Evolutionary conservation across 345 rosid species (phyloP).

Genomic region (Cardamine occulta): DNA sequence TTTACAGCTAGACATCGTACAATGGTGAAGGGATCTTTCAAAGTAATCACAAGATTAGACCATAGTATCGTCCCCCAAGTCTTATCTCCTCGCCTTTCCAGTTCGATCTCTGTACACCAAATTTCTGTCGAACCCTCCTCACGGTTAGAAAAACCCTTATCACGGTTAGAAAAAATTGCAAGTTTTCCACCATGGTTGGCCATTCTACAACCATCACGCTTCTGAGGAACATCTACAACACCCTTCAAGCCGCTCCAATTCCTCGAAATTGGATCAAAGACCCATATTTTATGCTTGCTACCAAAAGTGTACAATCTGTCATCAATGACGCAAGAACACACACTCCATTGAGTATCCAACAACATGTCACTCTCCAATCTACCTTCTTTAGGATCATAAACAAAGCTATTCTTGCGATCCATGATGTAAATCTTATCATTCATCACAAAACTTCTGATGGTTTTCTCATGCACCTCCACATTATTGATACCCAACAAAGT

Average conservation of each 20-base stretch:
- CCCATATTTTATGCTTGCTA: constrained; percentile 56
- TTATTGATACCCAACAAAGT: background rate
- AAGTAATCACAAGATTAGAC: background rate
- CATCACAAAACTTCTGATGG: constrained; percentile 25
- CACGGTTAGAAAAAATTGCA: constrained; percentile 61
- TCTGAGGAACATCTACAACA: constrained; percentile 53
- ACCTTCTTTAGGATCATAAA: constrained; percentile 52
- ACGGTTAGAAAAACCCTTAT: constrained; percentile 53
- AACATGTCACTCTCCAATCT: constrained; percentile 48
- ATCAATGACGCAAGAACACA: constrained; percentile 69
- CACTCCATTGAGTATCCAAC: constrained; percentile 63
- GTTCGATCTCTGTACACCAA: constrained; percentile 22
- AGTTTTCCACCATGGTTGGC: constrained; percentile 61
- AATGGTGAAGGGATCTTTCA: background rate
- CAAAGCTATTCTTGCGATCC: constrained; percentile 32
- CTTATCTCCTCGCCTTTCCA: constrained; percentile 25
- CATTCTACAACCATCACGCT: constrained; percentile 45
- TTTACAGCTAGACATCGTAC: constrained; percentile 19
- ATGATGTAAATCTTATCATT: constrained; percentile 13
- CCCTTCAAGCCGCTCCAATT: constrained; percentile 66
- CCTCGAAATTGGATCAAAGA: constrained; percentile 52
- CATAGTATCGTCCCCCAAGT: constrained; percentile 28
- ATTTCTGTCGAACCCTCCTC: background rate
- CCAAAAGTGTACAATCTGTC: constrained; percentile 67
- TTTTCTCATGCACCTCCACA: background rate